Conservation (phyloP, 495 filamentous ascomycete genomes). For the Neurospora africana region DNA sequence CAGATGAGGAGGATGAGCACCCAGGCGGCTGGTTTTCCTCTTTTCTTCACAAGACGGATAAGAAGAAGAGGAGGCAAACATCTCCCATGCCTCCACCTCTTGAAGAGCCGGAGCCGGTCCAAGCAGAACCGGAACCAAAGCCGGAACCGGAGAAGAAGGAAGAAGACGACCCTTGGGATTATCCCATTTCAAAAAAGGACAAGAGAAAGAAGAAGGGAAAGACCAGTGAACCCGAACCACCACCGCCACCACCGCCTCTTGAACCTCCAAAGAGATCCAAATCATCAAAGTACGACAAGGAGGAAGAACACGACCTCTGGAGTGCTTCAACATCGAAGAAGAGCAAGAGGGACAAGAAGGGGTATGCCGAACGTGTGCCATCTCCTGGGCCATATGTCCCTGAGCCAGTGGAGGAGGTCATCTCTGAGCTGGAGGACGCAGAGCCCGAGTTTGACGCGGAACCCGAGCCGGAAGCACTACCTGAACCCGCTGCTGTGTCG, state of each 20-base stretch:
- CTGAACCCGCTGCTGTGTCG: background rate
- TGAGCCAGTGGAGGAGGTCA: constrained; percentile 4
- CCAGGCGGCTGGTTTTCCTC: constrained; percentile 8
- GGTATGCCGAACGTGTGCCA: constrained; percentile 3
- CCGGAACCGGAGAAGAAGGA: constrained; percentile 24
- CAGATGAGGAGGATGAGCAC: constrained; percentile 1
- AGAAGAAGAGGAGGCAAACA: constrained; percentile 20
- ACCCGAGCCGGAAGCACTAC: background rate
- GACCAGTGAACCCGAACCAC: constrained; percentile 6
- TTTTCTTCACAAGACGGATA: constrained; percentile 15
- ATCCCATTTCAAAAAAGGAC: constrained; percentile 11
- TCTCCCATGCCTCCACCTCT: background rate
- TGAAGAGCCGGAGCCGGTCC: constrained; percentile 7
- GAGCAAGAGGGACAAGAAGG: constrained; percentile 9
- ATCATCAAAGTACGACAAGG: background rate
- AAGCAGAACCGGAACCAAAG: constrained; percentile 8
- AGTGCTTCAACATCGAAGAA: constrained; percentile 1
- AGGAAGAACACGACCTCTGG: constrained; percentile 7
- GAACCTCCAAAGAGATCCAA: background rate
- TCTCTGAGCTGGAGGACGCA: background rate
- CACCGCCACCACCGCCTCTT: constrained; percentile 5
- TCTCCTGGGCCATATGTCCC: constrained; percentile 1
- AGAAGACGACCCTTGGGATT: constrained; percentile 12
- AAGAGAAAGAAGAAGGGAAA: constrained; percentile 27
- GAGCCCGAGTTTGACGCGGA: constrained; percentile 4